Percentiles rank a stretch among this genome's conserved stretches.
These are phyloP conservation scores for Arthrobotrys megalospora DNA, from an alignment of 2,329 filamentous ascomycete genomes.

Conservation along the genomic window DNA sequence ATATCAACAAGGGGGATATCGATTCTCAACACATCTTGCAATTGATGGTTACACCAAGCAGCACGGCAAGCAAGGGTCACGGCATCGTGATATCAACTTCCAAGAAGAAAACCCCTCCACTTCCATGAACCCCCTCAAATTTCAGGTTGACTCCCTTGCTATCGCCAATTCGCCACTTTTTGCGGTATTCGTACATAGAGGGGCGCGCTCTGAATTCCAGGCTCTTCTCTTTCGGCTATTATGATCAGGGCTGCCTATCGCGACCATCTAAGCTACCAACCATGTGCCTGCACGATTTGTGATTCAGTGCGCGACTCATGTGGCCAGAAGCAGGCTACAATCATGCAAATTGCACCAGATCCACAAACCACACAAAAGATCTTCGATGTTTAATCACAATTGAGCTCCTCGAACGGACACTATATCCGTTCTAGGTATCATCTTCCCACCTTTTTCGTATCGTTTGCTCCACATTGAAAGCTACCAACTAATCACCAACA, in stretches of 20 bases:
- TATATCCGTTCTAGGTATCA: conserved; percentile 19
- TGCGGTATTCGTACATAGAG: background rate
- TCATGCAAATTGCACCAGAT: conserved; percentile 7
- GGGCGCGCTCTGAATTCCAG: background rate
- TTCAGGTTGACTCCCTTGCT: background rate
- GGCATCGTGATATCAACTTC: conserved; percentile 1
- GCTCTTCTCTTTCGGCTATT: background rate
- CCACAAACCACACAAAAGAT: background rate
- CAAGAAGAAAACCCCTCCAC: background rate
- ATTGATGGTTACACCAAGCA: background rate
- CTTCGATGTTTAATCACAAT: conserved; percentile 1
- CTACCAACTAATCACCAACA: conserved; percentile 30
- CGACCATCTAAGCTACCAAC: conserved; percentile 4
- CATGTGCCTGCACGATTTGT: conserved; percentile 10
- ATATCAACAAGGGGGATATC: background rate
- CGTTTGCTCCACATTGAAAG: conserved; percentile 3
- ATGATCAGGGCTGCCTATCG: conserved; percentile 16
- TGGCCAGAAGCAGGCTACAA: conserved; percentile 19
- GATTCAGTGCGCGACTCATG: conserved; percentile 7
- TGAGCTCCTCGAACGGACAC: conserved; percentile 14
- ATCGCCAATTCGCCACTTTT: conserved; percentile 3
- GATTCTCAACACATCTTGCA: background rate
- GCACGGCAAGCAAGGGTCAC: conserved; percentile 3
- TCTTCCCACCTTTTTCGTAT: background rate
- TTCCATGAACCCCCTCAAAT: background rate